phyloP scores from a whole-genome alignment of 2,329 filamentous ascomycete genomes.

The Epichloe glyceriae region DNA sequence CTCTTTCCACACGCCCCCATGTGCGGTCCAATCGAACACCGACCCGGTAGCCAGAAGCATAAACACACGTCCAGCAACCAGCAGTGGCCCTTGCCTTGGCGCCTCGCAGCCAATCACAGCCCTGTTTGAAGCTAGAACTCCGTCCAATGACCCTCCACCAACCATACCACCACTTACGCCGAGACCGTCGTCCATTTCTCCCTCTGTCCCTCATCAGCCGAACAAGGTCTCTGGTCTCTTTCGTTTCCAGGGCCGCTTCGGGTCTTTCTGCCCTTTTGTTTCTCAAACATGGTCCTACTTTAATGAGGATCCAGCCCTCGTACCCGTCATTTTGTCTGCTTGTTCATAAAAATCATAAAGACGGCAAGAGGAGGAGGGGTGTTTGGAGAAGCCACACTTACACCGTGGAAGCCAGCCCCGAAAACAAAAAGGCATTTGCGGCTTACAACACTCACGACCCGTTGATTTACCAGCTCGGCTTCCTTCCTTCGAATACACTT shows the following conservation, averaged over 20 bases:
- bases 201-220: constrained; percentile 11
- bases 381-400: constrained; percentile 5
- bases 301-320: constrained; percentile 4
- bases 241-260: constrained; percentile 7
- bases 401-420: background rate
- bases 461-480: background rate
- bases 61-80: constrained; percentile 8
- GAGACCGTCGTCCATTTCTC: constrained; percentile 10
- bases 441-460: background rate
- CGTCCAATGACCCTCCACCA: constrained; percentile 10
- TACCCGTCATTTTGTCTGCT: constrained; percentile 1
- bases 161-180: constrained; percentile 9
- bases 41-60: constrained; percentile 7
- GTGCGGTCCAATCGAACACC: constrained; percentile 4
- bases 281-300: constrained; percentile 14
- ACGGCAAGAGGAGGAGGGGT: constrained; percentile 3
- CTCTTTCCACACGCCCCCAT: constrained; percentile 1
- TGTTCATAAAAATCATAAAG: background rate
- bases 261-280: constrained; percentile 7
- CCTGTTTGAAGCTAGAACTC: constrained; percentile 11
- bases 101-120: constrained; percentile 11
- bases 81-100: constrained; percentile 7
- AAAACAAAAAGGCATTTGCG: background rate
- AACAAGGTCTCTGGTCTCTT: constrained; percentile 9
- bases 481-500: background rate